These are phyloP conservation scores for Glarea lozoyensis DNA, from an alignment of 495 filamentous ascomycete genomes.

Conservation along the genomic window DNA sequence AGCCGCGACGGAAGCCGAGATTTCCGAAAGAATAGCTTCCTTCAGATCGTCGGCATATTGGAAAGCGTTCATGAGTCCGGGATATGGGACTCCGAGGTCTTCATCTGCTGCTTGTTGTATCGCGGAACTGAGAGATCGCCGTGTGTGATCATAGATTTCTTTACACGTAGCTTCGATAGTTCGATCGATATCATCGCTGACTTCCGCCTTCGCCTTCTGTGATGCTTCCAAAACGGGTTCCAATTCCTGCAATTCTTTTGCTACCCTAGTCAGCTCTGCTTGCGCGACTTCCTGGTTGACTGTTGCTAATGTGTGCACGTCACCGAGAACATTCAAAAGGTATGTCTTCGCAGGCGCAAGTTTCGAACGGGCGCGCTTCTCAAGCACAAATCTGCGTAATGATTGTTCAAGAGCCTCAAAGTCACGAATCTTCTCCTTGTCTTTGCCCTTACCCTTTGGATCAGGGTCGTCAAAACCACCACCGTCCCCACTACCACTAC, in stretches of 20 bases:
- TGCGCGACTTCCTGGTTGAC: constrained; percentile 85
- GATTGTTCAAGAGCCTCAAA: constrained; percentile 85
- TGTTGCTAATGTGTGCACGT: constrained; percentile 69
- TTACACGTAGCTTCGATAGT: constrained; percentile 78
- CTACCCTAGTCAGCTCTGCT: constrained; percentile 77
- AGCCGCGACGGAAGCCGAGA: constrained; percentile 62
- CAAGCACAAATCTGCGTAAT: constrained; percentile 85
- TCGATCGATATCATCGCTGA: constrained; percentile 70
- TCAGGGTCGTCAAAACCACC: constrained; percentile 51
- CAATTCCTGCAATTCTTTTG: constrained; percentile 67
- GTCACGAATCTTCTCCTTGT: constrained; percentile 76
- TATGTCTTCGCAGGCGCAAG: constrained; percentile 94
- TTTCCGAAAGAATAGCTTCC: constrained; percentile 79
- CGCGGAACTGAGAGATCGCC: constrained; percentile 56
- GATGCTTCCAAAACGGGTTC: constrained; percentile 79
- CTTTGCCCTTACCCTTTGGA: constrained; percentile 59
- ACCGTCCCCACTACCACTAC: constrained; percentile 47
- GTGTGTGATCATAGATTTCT: constrained; percentile 75
- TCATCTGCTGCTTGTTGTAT: constrained; percentile 68
- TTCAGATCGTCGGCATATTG: constrained; percentile 91
- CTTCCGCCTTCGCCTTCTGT: constrained; percentile 70
- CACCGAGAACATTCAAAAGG: constrained; percentile 84
- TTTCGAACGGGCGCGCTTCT: constrained; percentile 91
- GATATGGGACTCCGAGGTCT: constrained; percentile 75
- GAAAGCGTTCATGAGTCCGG: constrained; percentile 76